phyloP scores from a whole-genome alignment of 2,329 filamentous ascomycete genomes.

The Sporothrix pseudoabietina region DNA sequence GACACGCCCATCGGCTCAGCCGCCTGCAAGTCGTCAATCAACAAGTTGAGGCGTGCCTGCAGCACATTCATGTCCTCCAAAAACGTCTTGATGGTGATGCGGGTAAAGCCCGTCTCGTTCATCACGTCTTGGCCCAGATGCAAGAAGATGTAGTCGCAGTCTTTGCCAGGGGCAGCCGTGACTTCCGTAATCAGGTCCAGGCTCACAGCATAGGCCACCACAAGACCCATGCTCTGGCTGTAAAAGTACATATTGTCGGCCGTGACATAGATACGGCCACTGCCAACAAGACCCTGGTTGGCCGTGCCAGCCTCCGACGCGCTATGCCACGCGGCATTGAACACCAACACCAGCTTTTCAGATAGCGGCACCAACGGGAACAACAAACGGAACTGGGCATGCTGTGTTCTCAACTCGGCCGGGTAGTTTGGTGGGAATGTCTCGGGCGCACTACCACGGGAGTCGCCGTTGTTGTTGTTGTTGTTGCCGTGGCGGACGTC shows the following conservation, averaged over 20 bases:
- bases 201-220: conserved; percentile 77
- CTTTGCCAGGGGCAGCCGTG: conserved; percentile 82
- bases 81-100: conserved; percentile 89
- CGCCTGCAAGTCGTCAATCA: conserved; percentile 78
- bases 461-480: neutral
- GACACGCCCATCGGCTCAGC: conserved; percentile 69
- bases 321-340: conserved; percentile 81
- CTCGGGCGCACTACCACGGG: conserved; percentile 52
- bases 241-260: conserved; percentile 91
- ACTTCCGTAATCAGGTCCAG: conserved; percentile 82
- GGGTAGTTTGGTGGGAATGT: conserved; percentile 78
- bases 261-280: conserved; percentile 83
- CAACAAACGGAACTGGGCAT: conserved; percentile 88
- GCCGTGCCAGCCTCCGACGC: conserved; percentile 50
- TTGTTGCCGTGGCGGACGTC: conserved; percentile 27
- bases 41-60: conserved; percentile 78
- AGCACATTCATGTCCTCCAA: conserved; percentile 82
- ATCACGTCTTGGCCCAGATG: conserved; percentile 66
- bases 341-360: conserved; percentile 87
- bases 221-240: conserved; percentile 88
- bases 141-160: conserved; percentile 90
- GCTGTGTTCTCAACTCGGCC: conserved; percentile 76
- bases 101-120: conserved; percentile 65
- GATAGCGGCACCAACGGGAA: conserved; percentile 78
- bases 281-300: conserved; percentile 59